Evolutionary conservation across 306 rosid species (phyloP), one percentile per base, ranked within the genome.

Genomic region (Castanea sativa): DNA sequence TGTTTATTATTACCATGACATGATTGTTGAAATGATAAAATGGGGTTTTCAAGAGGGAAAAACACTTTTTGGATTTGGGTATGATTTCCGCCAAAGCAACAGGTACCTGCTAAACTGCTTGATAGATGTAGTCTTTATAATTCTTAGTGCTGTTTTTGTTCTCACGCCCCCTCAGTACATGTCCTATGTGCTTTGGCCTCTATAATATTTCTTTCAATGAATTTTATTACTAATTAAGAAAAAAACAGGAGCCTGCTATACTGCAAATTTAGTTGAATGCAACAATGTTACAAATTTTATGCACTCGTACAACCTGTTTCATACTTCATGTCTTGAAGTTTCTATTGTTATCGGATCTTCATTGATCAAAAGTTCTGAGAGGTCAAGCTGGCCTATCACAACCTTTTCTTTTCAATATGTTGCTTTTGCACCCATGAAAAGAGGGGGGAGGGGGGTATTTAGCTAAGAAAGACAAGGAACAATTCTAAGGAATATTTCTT

Each of bases 81-180:
- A 95, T 85, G 99, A 95, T 83, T 95, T 95, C 84, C 99, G 99
- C 69, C 98, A 95, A 86, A 95, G 99, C 83, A 95, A 91, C 89
- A 93, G 99, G 99, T 95, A 90, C 49, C 73, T 70, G 69, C 60
- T 55, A 63, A 64, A 49, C 2, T 7, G 11, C 45, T 38, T 38
- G 45, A 38, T 38, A 38, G 11, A 38, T 38, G 45, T 38, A 38
- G 45, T 38, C 45, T 38, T 7, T 38, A 38, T 38, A 38, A 38
- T 38, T 8, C 45, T 8, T 8, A 38, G 45, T 38, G 45, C 45
- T 38, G 45, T 38, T 8, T 0, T 38, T 38, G 45, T 8, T 38
- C 45, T 38, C 11, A 38, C 2, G 45, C 11, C 45, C 45, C 45
- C 45, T 38, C 45, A 8, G 11, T 38, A 8, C 45, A 8, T 38